Conservation (phyloP, 495 filamentous ascomycete species). For the Annulohypoxylon stygium region DNA sequence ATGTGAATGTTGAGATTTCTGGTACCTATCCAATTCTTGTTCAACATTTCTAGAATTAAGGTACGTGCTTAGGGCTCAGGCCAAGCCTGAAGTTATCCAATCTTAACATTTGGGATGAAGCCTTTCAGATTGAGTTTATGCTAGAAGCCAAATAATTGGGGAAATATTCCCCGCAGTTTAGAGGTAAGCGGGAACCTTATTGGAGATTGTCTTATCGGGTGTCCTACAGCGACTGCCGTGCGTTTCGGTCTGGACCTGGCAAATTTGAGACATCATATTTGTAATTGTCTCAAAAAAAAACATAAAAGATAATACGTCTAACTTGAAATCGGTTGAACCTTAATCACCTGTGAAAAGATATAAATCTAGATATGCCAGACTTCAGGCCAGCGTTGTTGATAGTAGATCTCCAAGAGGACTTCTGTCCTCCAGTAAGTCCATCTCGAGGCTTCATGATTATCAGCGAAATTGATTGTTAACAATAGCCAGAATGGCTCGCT, state of each 20-base stretch:
- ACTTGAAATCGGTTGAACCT: not conserved
- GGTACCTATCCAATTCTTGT: not conserved
- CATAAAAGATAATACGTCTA: not conserved
- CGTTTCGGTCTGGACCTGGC: not conserved
- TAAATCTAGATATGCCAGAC: constrained; percentile 34
- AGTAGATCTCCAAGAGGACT: constrained; percentile 96
- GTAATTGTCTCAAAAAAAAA: not conserved
- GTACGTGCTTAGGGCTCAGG: not conserved
- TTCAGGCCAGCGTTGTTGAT: constrained; percentile 69
- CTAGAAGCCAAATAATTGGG: not conserved
- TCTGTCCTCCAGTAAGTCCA: constrained; percentile 84
- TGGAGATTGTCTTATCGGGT: constrained; percentile 33
- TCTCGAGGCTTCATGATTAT: not conserved
- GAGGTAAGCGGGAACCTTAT: not conserved
- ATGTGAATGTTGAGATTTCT: not conserved
- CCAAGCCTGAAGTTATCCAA: not conserved
- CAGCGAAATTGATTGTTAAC: constrained; percentile 24
- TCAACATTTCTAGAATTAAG: not conserved
- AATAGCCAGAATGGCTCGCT: constrained; percentile 79
- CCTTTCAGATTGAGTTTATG: not conserved
- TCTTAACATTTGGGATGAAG: not conserved
- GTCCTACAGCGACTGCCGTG: not conserved
- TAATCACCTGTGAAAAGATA: not conserved
- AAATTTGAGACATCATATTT: constrained; percentile 12
- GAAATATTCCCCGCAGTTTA: constrained; percentile 9